Conservation (phyloP, 768 basidiomycete genomes). For the Kwoniella sp. region DNA sequence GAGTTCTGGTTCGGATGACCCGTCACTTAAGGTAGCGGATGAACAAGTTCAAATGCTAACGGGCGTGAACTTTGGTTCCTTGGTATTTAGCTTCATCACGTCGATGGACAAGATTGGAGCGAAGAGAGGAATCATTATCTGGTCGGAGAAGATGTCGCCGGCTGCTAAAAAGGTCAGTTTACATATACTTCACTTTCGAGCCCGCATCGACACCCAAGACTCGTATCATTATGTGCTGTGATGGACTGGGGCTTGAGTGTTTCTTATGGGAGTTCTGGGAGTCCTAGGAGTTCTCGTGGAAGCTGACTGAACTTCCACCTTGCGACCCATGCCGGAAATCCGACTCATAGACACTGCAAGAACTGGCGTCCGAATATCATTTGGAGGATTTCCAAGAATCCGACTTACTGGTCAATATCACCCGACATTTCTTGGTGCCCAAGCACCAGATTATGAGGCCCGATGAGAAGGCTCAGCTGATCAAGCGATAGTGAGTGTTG, state of each 20-base stretch:
- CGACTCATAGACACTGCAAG: conserved; percentile 74
- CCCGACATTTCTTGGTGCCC: conserved; percentile 91
- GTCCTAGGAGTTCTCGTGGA: no score
- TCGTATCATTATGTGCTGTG: no score
- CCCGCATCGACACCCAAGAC: no score
- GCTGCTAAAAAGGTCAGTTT: conserved; percentile 82
- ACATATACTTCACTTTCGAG: no score
- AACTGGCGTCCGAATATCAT: conserved; percentile 80
- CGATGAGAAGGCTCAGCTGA: conserved; percentile 81
- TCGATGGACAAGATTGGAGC: conserved; percentile 92
- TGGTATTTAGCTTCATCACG: conserved; percentile 82
- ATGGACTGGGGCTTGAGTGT: no score
- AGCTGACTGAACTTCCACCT: no score
- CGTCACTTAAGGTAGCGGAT: no score
- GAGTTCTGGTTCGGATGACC: no score
- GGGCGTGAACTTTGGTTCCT: not conserved
- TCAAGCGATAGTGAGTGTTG: conserved; percentile 85
- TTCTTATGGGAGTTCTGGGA: no score
- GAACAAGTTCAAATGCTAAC: not conserved
- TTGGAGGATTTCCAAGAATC: conserved; percentile 97
- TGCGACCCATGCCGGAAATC: no score
- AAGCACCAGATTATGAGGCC: conserved; percentile 81
- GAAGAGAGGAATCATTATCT: conserved; percentile 88
- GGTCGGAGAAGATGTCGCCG: conserved; percentile 93
- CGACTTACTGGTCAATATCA: conserved; percentile 95